Base-by-base conservation (phyloP, 306 rosid species). In the Cucumis melo region DNA sequence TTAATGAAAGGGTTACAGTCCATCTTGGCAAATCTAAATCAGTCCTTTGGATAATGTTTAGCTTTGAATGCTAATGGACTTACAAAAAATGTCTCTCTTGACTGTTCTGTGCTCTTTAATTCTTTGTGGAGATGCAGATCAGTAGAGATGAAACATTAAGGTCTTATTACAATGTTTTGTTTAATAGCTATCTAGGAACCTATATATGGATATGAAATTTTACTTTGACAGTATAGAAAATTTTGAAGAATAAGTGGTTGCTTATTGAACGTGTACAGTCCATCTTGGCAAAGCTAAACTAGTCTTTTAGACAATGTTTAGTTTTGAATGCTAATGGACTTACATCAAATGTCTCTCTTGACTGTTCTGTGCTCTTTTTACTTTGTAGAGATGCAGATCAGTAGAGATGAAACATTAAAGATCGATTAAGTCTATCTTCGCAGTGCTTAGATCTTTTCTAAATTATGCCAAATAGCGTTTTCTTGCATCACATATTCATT, bases 281-380 rank as follows among this genome's bases (percentile, higher is more conserved):
- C 91, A 85, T 89, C 90, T 86, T 91, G 89, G 91, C 89, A 83
- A 85, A 83, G 89, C 92, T 88, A 84, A 17, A 63, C 34, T 78
- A 85, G 77, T 81, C 82, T 77, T 15, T 7, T 36, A 71, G 77
- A 85, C 81, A 19, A 79, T 92, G 88, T 38, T 55, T 87, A 87
- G 87, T 77, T 90, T 90, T 92, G 90, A 87, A 89, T 90, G 98
- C 88, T 86, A 92, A 86, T 87, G 92, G 88, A 84, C 88, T 85
- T 4, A 76, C 7, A 89, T n/a, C 0, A n/a, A 86, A 68, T 0
- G 58, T 82, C 71, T 10, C 83, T 84, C 74, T 15, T 57, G 81
- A 76, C 63, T 84, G 83, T 86, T 87, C 80, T 85, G 88, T 81
- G 64, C 79, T 80, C 67, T 55, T 74, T 48, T 10, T 50, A 41